Percentiles rank a stretch among this genome's conserved stretches.
Conservation (phyloP, 1,284 basidiomycete genomes). For the Coriolopsis trogii region DNA sequence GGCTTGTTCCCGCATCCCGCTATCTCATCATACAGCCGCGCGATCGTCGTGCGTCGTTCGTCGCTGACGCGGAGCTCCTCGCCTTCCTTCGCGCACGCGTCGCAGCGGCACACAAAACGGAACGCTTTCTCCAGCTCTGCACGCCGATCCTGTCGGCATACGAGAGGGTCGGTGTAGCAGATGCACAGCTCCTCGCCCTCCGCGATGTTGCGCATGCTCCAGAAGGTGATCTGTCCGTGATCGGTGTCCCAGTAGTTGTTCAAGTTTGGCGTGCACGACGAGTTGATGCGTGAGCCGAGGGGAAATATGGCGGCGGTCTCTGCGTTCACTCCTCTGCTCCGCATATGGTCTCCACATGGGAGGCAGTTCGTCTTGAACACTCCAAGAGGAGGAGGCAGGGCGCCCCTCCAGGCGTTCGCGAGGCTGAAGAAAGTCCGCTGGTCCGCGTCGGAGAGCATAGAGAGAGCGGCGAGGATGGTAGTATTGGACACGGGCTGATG, state of each 20-base stretch:
- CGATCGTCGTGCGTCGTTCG: slow-evolving; percentile 18
- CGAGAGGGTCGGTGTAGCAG: slow-evolving; percentile 52
- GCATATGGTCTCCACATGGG: slow-evolving; percentile 23
- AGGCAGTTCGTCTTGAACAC: slow-evolving; percentile 32
- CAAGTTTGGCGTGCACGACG: slow-evolving; percentile 32
- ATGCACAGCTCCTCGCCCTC: slow-evolving; percentile 62
- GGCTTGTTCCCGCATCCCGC: slow-evolving; percentile 22
- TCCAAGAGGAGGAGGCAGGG: slow-evolving; percentile 23
- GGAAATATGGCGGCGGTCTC: slow-evolving; percentile 23
- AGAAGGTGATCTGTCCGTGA: slow-evolving; percentile 25
- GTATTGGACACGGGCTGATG: slow-evolving; percentile 16
- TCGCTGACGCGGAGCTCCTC: slow-evolving; percentile 24
- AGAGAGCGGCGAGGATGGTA: slow-evolving; percentile 22
- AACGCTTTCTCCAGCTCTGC: slow-evolving; percentile 46
- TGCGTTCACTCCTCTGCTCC: neutral
- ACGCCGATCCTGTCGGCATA: slow-evolving; percentile 39
- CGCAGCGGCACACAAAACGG: slow-evolving; percentile 59
- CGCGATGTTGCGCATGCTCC: slow-evolving; percentile 39
- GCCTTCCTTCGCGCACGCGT: slow-evolving; percentile 37
- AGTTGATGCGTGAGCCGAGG: slow-evolving; percentile 31
- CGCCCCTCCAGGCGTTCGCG: slow-evolving; percentile 18
- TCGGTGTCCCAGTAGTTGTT: slow-evolving; percentile 29
- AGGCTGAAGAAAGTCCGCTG: slow-evolving; percentile 28
- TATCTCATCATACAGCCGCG: slow-evolving; percentile 27
- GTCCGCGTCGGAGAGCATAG: slow-evolving; percentile 22